Evolutionary conservation across 768 basidiomycete genomes (phyloP), one percentile per base, ranked within the genome.

Genomic region (Hericium rajendrae): DNA sequence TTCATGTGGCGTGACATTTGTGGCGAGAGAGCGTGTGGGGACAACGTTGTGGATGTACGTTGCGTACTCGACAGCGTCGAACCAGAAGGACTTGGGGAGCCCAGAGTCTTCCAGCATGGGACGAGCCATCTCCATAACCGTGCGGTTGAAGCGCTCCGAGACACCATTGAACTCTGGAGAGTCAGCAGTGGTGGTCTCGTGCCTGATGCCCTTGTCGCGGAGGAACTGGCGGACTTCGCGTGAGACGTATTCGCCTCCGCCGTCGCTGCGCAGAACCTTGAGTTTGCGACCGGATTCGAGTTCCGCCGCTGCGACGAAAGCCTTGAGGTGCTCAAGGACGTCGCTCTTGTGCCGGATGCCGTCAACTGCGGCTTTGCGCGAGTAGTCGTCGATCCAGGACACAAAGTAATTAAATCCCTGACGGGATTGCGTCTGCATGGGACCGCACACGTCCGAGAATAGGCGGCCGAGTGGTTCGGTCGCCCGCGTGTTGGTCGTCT

Each of bases 241-340:
- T 9, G 22, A 55, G 10, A 40, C 22, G n/a, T 64, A 71, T 59
- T 72, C 65, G 0, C 65, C 61, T 8, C 69, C 66, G 37, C 62
- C 60, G 54, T 72, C 63, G 5, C 43, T 55, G 11, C 58, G 57
- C 2, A 71, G 55, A 22, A 37, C 32, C 40, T 71, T 66, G 11
- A 67, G 32, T 0, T 24, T 2, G 11, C 55, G 13, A 1, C 67
- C 62, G 0, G 60, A 63, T 16, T 65, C 41, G 1, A 54, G 46
- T 51, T 68, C 61, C 0, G 53, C 50, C 0, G 52, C 41, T 0
- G 56, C 49, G 15, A 68, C n/a, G 60, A 64, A 65, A 0, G 43
- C 49, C 11, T 62, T 60, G 18, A 64, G 60, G 20, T 57, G 51
- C 0, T 2, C 2, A 1, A 62, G 32, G 1, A 58, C 59, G 1